Evolutionary conservation across 768 basidiomycete genomes (phyloP).

Genomic region (Termitomyces sp.): DNA sequence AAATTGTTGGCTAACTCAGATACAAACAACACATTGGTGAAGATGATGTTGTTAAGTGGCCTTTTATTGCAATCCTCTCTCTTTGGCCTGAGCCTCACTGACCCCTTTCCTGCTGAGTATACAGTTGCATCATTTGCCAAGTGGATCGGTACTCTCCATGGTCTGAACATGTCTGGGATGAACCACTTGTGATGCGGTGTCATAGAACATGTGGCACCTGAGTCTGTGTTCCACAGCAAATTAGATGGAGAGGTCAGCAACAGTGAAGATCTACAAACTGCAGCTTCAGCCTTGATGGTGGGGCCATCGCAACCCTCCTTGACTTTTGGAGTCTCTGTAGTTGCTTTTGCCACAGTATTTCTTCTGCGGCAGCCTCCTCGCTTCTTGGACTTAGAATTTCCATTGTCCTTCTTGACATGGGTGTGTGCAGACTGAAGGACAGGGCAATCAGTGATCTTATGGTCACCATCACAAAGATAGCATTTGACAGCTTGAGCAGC

Average conservation of each 20-base stretch:
- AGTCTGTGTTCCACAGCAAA: constrained; percentile 7
- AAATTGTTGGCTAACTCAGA: neutral
- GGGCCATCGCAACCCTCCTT: neutral
- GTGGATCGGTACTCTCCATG: neutral
- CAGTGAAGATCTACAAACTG: neutral
- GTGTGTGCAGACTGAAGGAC: neutral
- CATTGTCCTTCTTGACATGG: neutral
- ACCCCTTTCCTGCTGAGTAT: neutral
- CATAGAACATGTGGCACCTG: constrained; percentile 8
- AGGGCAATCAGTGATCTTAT: neutral
- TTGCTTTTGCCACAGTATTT: neutral
- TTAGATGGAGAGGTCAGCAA: neutral
- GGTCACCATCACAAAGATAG: neutral
- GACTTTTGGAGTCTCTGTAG: neutral
- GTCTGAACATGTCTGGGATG: neutral
- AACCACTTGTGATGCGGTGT: neutral
- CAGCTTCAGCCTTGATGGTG: neutral
- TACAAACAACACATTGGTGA: neutral
- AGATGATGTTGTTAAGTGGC: neutral
- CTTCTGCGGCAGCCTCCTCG: too few species aligned
- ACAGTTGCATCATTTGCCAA: neutral
- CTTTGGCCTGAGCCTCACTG: neutral
- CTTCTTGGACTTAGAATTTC: too few species aligned
- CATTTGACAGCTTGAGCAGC: neutral
- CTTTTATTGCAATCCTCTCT: neutral